Percentiles rank a stretch among this genome's conserved stretches.
phyloP scores from a whole-genome alignment of 192 early-diverging fungal species.

The Chytriomyces sp. region DNA sequence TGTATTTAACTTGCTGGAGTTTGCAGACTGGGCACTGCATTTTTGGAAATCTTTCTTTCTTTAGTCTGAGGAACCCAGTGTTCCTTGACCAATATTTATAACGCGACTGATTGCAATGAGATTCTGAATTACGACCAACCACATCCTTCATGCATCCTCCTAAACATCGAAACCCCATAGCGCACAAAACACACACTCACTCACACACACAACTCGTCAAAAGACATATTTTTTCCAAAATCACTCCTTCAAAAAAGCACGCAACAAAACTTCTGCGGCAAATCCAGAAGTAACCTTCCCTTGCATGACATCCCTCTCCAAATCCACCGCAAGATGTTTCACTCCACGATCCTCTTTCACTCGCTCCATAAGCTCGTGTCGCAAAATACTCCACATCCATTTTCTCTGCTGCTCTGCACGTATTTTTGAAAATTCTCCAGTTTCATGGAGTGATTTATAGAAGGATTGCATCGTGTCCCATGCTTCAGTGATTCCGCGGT shows the following conservation, averaged over 20 bases:
- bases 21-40: conserved; percentile 10
- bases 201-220: neutral
- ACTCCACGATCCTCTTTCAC: conserved; percentile 12
- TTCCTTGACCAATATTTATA: no score
- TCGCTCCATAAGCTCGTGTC: conserved; percentile 64
- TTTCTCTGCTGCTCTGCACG: conserved; percentile 66
- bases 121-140: no score
- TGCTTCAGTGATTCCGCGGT: conserved; percentile 58
- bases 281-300: conserved; percentile 21
- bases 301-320: conserved; percentile 21
- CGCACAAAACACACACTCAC: neutral
- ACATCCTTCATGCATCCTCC: no score
- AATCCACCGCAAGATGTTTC: neutral
- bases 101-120: no score
- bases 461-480: conserved; percentile 69
- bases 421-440: conserved; percentile 27
- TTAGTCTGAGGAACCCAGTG: no score
- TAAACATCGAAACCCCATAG: neutral
- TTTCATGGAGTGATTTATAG: conserved; percentile 58
- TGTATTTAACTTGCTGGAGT: neutral
- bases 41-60: neutral
- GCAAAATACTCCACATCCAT: conserved; percentile 77
- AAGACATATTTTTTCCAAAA: neutral
- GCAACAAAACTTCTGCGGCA: conserved; percentile 11
- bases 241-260: conserved; percentile 18